Conservation (phyloP, 2,329 filamentous ascomycete species). For the Domatiomyces catenatus region DNA sequence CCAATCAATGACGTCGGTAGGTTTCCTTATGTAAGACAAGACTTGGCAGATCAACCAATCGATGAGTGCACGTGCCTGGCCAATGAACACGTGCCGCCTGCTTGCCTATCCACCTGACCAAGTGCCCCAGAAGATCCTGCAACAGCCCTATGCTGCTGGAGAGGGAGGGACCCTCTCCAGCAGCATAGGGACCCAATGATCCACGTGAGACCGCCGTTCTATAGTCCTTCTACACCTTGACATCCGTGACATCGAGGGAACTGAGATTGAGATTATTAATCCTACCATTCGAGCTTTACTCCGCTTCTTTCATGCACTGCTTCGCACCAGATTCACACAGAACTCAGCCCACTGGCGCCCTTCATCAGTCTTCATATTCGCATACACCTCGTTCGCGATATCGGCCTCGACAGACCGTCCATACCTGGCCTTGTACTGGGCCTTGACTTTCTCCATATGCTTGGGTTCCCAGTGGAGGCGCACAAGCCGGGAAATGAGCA, state of each 20-base stretch:
- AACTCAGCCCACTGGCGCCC: slow-evolving; percentile 15
- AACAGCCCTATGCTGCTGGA: no score
- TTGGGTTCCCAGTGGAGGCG: slow-evolving; percentile 81
- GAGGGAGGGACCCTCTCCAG: no score
- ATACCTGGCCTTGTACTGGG: slow-evolving; percentile 66
- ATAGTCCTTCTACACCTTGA: no score
- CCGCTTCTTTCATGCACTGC: slow-evolving; percentile 4
- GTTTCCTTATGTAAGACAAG: background rate
- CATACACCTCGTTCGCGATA: slow-evolving; percentile 59
- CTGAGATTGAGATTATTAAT: no score
- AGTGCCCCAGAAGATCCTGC: no score
- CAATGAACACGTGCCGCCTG: no score
- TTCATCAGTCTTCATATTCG: slow-evolving; percentile 24
- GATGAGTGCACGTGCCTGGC: background rate
- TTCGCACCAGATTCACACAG: slow-evolving; percentile 11
- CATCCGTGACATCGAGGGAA: no score
- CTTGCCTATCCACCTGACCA: no score
- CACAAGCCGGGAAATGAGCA: slow-evolving; percentile 76
- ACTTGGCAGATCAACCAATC: background rate
- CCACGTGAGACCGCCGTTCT: no score
- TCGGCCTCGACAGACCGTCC: slow-evolving; percentile 58
- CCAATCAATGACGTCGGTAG: background rate
- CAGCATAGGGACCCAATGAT: no score
- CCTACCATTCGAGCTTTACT: no score
- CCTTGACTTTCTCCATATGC: slow-evolving; percentile 67